phyloP scores from a whole-genome alignment of 2,329 filamentous ascomycete genomes.

The Clarireedia monteithiana region DNA sequence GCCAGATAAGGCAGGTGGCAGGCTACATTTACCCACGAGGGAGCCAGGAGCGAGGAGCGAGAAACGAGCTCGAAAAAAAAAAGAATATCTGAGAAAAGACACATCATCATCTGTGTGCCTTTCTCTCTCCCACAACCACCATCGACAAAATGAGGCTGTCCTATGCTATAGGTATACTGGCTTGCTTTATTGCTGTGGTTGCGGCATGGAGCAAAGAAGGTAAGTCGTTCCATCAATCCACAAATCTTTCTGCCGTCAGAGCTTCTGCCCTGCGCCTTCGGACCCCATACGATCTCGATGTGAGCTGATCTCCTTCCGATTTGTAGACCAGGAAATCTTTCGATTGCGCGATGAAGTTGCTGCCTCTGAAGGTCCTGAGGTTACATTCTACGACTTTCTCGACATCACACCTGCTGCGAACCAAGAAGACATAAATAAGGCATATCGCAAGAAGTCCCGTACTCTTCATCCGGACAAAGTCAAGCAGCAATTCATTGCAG shows the following conservation, averaged over 20 bases:
- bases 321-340: slow-evolving; percentile 94
- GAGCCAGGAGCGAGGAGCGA: too few relatives aligned
- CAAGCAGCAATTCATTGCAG: slow-evolving; percentile 70
- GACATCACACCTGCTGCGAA: slow-evolving; percentile 65
- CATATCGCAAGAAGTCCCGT: slow-evolving; percentile 81
- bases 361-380: slow-evolving; percentile 63
- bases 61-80: too few relatives aligned
- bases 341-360: slow-evolving; percentile 82
- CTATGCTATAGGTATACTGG: slow-evolving; percentile 24
- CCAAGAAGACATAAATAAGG: slow-evolving; percentile 86
- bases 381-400: slow-evolving; percentile 93
- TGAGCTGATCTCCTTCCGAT: slow-evolving; percentile 16
- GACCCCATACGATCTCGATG: not conserved
- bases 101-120: not conserved
- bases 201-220: slow-evolving; percentile 34
- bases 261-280: too few relatives aligned
- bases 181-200: slow-evolving; percentile 23
- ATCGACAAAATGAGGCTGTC: slow-evolving; percentile 27
- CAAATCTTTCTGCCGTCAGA: not conserved
- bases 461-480: slow-evolving; percentile 93
- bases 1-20: too few relatives aligned
- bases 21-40: too few relatives aligned
- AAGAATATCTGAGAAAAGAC: too few relatives aligned
- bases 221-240: slow-evolving; percentile 12
- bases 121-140: not conserved